phyloP scores from a whole-genome alignment of 2,329 filamentous ascomycete genomes.

The Verticillium nubilum region DNA sequence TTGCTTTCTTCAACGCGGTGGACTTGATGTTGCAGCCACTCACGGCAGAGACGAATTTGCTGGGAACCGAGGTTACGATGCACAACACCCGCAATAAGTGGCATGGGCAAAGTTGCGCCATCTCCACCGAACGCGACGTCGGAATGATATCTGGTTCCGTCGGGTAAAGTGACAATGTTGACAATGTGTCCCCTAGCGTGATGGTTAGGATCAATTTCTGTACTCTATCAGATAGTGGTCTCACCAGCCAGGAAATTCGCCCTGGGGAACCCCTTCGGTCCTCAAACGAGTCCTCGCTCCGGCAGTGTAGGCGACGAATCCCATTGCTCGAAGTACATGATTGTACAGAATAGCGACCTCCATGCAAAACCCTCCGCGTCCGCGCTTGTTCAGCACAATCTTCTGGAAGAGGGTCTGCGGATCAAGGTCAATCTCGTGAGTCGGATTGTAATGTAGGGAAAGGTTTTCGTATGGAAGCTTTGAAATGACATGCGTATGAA shows the following conservation, averaged over 20 bases:
- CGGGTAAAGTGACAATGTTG: slow-evolving; percentile 51
- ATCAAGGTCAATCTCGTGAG: slow-evolving; percentile 33
- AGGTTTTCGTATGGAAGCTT: slow-evolving; percentile 53
- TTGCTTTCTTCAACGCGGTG: slow-evolving; percentile 33
- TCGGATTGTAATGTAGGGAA: slow-evolving; percentile 42
- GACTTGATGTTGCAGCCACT: slow-evolving; percentile 40
- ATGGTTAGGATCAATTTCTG: too few species aligned
- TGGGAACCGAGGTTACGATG: slow-evolving; percentile 48
- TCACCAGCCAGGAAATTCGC: slow-evolving; percentile 42
- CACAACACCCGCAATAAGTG: slow-evolving; percentile 36
- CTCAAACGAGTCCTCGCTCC: slow-evolving; percentile 45
- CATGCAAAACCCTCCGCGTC: slow-evolving; percentile 56
- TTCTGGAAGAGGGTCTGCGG: slow-evolving; percentile 44
- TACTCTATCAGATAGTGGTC: slow-evolving; percentile 1
- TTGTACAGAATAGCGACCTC: slow-evolving; percentile 51
- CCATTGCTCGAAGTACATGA: slow-evolving; percentile 44
- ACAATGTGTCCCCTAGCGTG: slow-evolving; percentile 46
- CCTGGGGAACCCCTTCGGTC: slow-evolving; percentile 29
- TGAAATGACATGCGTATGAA: slow-evolving; percentile 41
- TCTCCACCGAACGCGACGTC: slow-evolving; percentile 64
- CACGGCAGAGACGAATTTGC: slow-evolving; percentile 47
- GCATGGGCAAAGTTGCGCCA: slow-evolving; percentile 52
- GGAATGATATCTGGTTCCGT: slow-evolving; percentile 42
- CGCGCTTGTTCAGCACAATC: slow-evolving; percentile 34
- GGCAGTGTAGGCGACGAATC: slow-evolving; percentile 47